Conservation (phyloP, 2,329 filamentous ascomycete species). For the Cytospora piceicola region DNA sequence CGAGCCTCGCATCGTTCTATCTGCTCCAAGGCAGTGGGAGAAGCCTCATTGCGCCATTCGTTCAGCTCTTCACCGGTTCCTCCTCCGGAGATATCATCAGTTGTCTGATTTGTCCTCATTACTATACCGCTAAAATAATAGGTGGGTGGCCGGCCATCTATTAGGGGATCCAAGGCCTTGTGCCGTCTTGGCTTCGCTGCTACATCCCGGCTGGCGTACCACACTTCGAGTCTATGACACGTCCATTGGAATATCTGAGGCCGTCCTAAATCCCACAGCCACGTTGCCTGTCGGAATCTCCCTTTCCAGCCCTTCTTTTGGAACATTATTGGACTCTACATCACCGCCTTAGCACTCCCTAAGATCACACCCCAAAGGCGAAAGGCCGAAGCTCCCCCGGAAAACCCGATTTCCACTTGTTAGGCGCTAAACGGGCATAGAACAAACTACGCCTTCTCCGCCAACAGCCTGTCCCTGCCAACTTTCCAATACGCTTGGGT, state of each 20-base stretch:
- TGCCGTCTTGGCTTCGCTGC: conserved; percentile 7
- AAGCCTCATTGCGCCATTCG: not conserved
- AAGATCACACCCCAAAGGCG: not conserved
- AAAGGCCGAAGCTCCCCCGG: conserved; percentile 15
- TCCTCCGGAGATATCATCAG: not conserved
- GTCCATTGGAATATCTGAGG: conserved; percentile 18
- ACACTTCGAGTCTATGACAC: conserved; percentile 27
- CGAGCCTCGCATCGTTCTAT: not conserved
- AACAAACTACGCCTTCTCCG: not conserved
- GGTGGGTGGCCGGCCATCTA: not conserved
- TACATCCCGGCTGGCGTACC: conserved; percentile 23
- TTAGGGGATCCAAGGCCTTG: not conserved
- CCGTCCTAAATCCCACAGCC: not conserved
- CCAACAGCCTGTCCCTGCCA: not conserved
- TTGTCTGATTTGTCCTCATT: not conserved
- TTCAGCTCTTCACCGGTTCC: not conserved
- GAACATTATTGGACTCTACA: not conserved
- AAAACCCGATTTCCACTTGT: not conserved
- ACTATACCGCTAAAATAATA: not conserved
- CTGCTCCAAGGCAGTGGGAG: not conserved
- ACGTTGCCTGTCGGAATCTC: not conserved
- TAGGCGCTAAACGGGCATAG: conserved; percentile 4
- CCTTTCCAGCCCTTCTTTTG: not conserved
- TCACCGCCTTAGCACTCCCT: not conserved
- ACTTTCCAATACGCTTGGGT: not conserved